These are phyloP conservation scores for Crotalaria pallida DNA, from an alignment of 306 rosid genomes.

Conservation along the genomic window DNA sequence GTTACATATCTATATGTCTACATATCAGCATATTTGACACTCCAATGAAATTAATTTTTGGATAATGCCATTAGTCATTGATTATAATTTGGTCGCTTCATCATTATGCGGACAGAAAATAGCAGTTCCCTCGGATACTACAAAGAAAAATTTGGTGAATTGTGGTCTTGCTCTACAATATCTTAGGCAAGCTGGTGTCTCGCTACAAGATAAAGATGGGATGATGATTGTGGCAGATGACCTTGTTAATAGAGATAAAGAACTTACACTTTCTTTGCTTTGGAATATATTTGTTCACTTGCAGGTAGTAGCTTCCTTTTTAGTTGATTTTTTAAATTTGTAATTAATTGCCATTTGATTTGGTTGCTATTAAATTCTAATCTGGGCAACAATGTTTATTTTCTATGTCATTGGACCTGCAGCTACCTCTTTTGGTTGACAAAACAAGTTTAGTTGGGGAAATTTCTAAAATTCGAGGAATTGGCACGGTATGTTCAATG, in stretches of 20 bases:
- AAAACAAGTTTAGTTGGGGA: constrained; percentile 60
- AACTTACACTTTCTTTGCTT: constrained; percentile 73
- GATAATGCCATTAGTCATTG: constrained; percentile 14
- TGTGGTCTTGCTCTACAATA: constrained; percentile 64
- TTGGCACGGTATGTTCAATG: constrained; percentile 39
- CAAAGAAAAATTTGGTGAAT: constrained; percentile 70
- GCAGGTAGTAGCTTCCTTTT: constrained; percentile 49
- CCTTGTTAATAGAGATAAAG: constrained; percentile 72
- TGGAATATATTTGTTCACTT: constrained; percentile 84
- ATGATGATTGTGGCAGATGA: constrained; percentile 59
- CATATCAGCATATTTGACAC: constrained; percentile 7
- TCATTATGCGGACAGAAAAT: constrained; percentile 63
- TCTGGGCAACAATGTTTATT: neutral
- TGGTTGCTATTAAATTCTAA: neutral
- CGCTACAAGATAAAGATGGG: constrained; percentile 67
- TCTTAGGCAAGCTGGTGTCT: constrained; percentile 76
- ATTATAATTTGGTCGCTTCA: constrained; percentile 27
- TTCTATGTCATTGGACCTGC: constrained; percentile 32
- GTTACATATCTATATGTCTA: neutral
- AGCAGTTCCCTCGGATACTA: constrained; percentile 69
- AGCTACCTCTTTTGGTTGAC: constrained; percentile 87
- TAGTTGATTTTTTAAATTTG: neutral
- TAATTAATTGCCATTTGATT: neutral
- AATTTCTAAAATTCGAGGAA: constrained; percentile 65
- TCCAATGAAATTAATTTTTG: neutral